These are phyloP conservation scores for Arthrinium phaeospermum DNA, from an alignment of 2,329 filamentous ascomycete genomes.

Conservation along the genomic window DNA sequence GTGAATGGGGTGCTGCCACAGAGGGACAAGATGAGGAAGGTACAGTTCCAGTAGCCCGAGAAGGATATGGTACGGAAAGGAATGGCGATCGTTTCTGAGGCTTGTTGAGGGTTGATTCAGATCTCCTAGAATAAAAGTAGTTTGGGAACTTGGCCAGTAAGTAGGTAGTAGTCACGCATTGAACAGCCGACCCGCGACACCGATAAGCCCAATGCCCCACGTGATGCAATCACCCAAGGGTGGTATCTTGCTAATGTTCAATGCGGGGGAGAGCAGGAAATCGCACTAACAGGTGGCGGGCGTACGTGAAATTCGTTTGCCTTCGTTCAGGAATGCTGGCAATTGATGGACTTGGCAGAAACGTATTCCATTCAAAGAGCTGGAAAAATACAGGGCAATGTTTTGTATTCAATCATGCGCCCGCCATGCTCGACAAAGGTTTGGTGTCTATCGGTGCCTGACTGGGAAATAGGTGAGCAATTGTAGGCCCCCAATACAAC, in stretches of 20 bases:
- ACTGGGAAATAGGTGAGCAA: too few relatives aligned
- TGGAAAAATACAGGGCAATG: neutral
- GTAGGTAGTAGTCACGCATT: conserved; percentile 10
- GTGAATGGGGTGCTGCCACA: neutral
- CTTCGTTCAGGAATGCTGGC: too few relatives aligned
- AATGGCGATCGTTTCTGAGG: neutral
- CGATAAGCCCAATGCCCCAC: conserved; percentile 15
- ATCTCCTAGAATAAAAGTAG: conserved; percentile 12
- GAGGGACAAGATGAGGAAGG: neutral
- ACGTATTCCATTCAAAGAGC: neutral
- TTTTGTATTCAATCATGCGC: neutral
- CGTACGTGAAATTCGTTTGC: neutral
- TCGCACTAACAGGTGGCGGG: neutral
- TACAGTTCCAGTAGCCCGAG: neutral
- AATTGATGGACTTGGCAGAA: neutral
- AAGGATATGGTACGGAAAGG: neutral
- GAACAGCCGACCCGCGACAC: conserved; percentile 13
- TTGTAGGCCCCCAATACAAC: too few relatives aligned
- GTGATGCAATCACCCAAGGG: conserved; percentile 5
- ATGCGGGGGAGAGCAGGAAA: neutral
- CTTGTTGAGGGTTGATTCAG: neutral
- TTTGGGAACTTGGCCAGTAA: conserved; percentile 3
- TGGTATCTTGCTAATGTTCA: neutral
- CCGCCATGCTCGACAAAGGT: neutral
- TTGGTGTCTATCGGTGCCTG: neutral